Percentiles rank a stretch among this genome's conserved stretches.
Evolutionary conservation across 163 green algal species (phyloP).

Genomic region (Coccomyxa subellipsoidea): DNA sequence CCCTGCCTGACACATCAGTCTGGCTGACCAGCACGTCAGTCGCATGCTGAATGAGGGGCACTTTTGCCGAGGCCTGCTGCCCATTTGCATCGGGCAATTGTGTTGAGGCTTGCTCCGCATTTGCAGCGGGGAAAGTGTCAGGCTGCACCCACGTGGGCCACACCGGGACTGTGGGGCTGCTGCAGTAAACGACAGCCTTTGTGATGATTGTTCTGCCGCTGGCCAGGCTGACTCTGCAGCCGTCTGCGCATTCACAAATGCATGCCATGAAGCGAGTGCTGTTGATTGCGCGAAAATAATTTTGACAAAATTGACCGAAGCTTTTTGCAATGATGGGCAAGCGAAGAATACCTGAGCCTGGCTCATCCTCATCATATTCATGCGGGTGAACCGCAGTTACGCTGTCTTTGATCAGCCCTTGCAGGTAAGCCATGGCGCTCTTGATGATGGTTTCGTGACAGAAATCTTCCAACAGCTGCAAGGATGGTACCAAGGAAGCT

Average conservation of each 20-base stretch:
- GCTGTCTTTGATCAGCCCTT: neutral
- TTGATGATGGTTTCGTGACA: neutral
- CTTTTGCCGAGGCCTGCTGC: neutral
- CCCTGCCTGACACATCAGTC: neutral
- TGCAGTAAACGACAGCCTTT: neutral
- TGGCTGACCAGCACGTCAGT: neutral
- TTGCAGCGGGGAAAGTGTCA: neutral
- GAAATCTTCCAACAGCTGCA: neutral
- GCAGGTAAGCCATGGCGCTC: neutral
- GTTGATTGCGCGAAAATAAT: no score
- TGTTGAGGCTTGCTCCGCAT: neutral
- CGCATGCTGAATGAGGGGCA: neutral
- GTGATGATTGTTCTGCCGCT: neutral
- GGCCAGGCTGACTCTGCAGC: neutral
- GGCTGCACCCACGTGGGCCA: neutral
- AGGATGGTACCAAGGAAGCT: neutral
- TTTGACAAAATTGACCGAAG: no score
- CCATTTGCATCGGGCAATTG: neutral
- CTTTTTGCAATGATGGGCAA: no score
- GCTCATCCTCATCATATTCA: neutral
- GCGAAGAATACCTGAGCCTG: no score
- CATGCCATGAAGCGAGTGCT: no score
- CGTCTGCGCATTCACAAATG: neutral
- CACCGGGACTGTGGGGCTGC: neutral
- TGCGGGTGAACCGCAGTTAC: neutral